A percentile compares a stretch with the other conserved stretches of the same genome.
These are phyloP conservation scores for Nicotiana tabacum DNA, from an alignment of 257 asterid species.

Conservation along the genomic window DNA sequence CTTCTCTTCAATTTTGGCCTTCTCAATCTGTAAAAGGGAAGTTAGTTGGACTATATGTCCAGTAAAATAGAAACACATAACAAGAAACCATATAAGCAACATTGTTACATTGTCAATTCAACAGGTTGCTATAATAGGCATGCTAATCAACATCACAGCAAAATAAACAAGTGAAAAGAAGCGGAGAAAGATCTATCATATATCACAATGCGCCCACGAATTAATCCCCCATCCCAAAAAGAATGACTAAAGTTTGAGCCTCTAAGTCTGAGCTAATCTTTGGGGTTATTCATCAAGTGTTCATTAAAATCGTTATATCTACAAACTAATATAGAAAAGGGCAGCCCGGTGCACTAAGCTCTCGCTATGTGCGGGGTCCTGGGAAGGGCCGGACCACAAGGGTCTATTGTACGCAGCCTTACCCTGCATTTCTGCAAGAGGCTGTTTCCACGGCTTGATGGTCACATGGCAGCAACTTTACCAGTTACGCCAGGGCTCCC, in stretches of 20 bases:
- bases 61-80: not conserved
- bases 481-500: too few species aligned
- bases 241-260: not conserved
- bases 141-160: not conserved
- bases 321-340: not conserved
- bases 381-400: too few species aligned
- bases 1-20: conserved; percentile 60
- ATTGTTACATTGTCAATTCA: not conserved
- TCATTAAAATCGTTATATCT: not conserved
- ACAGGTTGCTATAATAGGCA: not conserved
- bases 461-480: too few species aligned
- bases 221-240: not conserved
- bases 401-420: too few species aligned
- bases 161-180: not conserved
- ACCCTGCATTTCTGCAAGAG: too few species aligned
- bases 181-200: not conserved
- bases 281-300: not conserved
- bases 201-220: not conserved
- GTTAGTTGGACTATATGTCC: conserved; percentile 1
- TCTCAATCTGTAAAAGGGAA: conserved; percentile 56
- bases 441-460: too few species aligned
- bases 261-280: not conserved
- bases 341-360: too few species aligned
- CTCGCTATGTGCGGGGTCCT: too few species aligned
- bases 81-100: not conserved